These are phyloP conservation scores for Dryas octopetala DNA, from an alignment of 306 rosid species.

Conservation along the genomic window DNA sequence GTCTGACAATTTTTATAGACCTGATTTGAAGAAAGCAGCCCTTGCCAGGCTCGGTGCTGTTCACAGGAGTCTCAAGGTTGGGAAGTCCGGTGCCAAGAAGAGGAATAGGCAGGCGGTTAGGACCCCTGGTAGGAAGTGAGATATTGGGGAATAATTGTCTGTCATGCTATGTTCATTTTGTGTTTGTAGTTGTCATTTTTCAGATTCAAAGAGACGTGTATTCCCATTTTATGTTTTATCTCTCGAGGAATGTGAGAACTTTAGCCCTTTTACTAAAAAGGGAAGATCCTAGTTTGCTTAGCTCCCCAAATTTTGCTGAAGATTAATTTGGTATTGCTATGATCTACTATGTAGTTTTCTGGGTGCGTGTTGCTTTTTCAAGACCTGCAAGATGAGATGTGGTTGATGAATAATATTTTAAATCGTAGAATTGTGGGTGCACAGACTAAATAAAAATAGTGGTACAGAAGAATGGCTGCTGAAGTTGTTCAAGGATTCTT, in stretches of 20 bases:
- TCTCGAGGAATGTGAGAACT: background rate
- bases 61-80: constrained; percentile 64
- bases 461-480: no score
- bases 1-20: constrained; percentile 61
- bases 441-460: no score
- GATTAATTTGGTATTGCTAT: background rate
- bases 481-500: no score
- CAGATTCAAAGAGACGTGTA: background rate
- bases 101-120: constrained; percentile 68
- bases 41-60: constrained; percentile 76
- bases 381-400: background rate
- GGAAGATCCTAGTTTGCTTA: background rate
- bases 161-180: background rate
- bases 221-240: background rate
- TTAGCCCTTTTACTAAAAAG: background rate
- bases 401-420: background rate
- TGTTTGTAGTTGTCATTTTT: background rate
- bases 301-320: background rate
- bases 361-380: background rate
- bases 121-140: constrained; percentile 37
- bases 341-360: background rate
- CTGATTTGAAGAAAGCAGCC: constrained; percentile 75
- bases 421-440: no score
- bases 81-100: constrained; percentile 79
- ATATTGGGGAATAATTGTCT: constrained; percentile 17